phyloP scores from a whole-genome alignment of 2,329 filamentous ascomycete species.

The Onygenales sp. region DNA sequence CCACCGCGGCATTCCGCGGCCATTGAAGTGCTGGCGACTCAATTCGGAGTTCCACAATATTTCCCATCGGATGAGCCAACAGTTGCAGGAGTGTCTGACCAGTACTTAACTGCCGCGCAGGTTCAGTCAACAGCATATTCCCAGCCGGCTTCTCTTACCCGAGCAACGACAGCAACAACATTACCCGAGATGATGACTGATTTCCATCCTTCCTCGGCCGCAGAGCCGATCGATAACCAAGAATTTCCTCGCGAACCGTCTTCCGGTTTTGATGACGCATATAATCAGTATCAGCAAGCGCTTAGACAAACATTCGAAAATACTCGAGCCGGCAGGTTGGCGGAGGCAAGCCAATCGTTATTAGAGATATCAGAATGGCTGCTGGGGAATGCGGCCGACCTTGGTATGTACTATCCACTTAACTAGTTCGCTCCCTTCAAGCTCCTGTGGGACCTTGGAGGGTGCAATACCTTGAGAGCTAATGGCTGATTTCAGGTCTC shows the following conservation, averaged over 20 bases:
- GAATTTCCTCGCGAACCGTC: constrained; percentile 22
- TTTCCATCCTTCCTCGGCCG: constrained; percentile 27
- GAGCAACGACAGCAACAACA: constrained; percentile 40
- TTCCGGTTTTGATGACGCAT: constrained; percentile 55
- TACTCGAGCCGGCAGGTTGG: constrained; percentile 53
- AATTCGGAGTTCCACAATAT: constrained; percentile 65
- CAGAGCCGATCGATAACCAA: constrained; percentile 28
- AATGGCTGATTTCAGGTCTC: constrained; percentile 52
- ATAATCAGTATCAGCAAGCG: constrained; percentile 50
- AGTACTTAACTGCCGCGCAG: constrained; percentile 58
- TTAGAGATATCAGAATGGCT: constrained; percentile 58
- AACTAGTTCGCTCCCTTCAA: constrained; percentile 1
- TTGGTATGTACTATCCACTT: constrained; percentile 45
- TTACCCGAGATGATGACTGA: constrained; percentile 47
- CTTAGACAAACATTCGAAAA: constrained; percentile 60
- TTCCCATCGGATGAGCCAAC: constrained; percentile 58
- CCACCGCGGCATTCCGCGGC: constrained; percentile 64
- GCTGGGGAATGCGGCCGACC: constrained; percentile 52
- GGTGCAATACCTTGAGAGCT: constrained; percentile 16
- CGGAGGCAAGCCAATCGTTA: constrained; percentile 49
- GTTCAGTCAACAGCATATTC: constrained; percentile 44
- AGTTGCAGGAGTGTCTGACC: constrained; percentile 50
- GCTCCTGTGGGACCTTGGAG: constrained; percentile 8
- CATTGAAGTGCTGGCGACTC: constrained; percentile 64
- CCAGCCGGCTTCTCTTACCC: constrained; percentile 50